Percentiles rank a stretch among this genome's conserved stretches.
phyloP scores from a whole-genome alignment of 257 asterid genomes.

The Nicotiana tomentosiformis region DNA sequence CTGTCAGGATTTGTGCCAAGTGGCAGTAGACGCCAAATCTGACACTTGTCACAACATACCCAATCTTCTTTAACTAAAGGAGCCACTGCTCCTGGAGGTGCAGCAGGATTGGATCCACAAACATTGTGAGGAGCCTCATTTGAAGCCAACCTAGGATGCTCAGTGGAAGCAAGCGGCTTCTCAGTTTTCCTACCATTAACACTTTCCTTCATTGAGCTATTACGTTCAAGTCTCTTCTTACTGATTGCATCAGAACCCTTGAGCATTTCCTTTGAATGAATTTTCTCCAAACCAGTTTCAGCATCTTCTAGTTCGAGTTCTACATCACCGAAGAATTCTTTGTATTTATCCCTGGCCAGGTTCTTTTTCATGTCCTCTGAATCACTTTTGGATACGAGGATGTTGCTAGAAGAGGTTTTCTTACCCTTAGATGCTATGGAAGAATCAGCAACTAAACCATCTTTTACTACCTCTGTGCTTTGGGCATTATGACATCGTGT shows the following conservation, averaged over 20 bases:
- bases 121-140: slow-evolving; percentile 36
- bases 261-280: slow-evolving; percentile 35
- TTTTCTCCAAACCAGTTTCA: slow-evolving; percentile 54
- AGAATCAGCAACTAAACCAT: slow-evolving; percentile 36
- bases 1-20: slow-evolving; percentile 72
- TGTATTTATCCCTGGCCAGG: slow-evolving; percentile 50
- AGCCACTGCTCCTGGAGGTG: slow-evolving; percentile 38
- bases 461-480: slow-evolving; percentile 29
- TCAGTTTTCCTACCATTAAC: slow-evolving; percentile 29
- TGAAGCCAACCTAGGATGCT: slow-evolving; percentile 30
- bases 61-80: slow-evolving; percentile 81
- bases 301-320: slow-evolving; percentile 62
- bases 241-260: slow-evolving; percentile 39
- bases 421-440: slow-evolving; percentile 40
- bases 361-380: slow-evolving; percentile 43
- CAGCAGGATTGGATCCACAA: slow-evolving; percentile 44
- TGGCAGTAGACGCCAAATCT: slow-evolving; percentile 90
- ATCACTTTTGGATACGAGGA: slow-evolving; percentile 35
- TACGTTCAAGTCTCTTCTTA: slow-evolving; percentile 36
- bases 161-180: slow-evolving; percentile 31
- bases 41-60: slow-evolving; percentile 88
- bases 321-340: slow-evolving; percentile 71
- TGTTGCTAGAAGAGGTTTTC: slow-evolving; percentile 33
- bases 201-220: slow-evolving; percentile 38
- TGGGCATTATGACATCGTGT: slow-evolving; percentile 30